Conservation (phyloP, 2,329 filamentous ascomycete species). For the Cercospora sp. region DNA sequence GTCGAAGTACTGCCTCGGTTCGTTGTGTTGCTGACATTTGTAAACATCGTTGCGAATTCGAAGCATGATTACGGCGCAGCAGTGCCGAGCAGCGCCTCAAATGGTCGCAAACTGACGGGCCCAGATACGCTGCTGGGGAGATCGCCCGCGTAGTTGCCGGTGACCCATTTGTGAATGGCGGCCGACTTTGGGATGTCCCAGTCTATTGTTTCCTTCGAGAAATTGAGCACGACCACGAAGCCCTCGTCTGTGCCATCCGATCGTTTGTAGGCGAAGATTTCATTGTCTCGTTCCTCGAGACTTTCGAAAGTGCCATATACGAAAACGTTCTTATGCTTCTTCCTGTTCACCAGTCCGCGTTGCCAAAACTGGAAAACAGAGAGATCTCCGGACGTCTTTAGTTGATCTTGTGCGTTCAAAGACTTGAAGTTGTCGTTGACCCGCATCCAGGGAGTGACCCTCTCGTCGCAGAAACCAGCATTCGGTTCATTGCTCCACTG, state of each 20-base stretch:
- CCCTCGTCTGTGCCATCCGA: constrained; percentile 30
- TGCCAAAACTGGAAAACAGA: constrained; percentile 64
- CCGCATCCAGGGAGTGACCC: constrained; percentile 60
- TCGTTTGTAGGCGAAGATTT: constrained; percentile 55
- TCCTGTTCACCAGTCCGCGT: constrained; percentile 55
- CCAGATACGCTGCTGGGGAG: constrained; percentile 30
- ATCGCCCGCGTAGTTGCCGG: constrained; percentile 37
- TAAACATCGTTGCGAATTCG: neutral
- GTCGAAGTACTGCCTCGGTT: neutral
- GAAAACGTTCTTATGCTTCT: constrained; percentile 58
- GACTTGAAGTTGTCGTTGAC: constrained; percentile 55
- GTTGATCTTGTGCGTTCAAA: constrained; percentile 61
- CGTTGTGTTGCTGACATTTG: neutral
- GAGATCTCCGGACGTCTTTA: constrained; percentile 35
- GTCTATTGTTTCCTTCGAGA: constrained; percentile 36
- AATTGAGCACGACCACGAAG: constrained; percentile 41
- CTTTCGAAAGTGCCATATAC: constrained; percentile 61
- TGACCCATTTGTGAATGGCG: constrained; percentile 39
- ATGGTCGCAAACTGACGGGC: constrained; percentile 36
- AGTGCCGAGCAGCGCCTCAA: constrained; percentile 38
- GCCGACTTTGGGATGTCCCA: constrained; percentile 39
- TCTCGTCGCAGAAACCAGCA: constrained; percentile 61
- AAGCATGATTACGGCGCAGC: constrained; percentile 5
- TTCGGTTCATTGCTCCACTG: constrained; percentile 61
- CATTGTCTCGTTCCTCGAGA: constrained; percentile 53